These are phyloP conservation scores for Salix dunnii DNA, from an alignment of 345 rosid species.

Conservation along the genomic window DNA sequence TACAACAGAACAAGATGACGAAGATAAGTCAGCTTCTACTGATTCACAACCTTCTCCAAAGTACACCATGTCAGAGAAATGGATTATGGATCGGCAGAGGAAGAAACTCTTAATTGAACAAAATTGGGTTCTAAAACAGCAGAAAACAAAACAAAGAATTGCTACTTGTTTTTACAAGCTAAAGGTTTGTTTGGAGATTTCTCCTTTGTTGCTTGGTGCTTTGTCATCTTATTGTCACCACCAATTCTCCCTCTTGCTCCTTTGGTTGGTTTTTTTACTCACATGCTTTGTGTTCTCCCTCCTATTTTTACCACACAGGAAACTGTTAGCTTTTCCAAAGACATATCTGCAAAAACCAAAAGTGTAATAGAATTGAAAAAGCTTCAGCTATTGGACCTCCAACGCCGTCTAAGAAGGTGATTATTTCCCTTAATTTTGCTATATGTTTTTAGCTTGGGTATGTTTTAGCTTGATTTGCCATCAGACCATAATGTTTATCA, in stretches of 20 bases:
- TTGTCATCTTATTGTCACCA: background rate
- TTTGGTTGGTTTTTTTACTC: background rate
- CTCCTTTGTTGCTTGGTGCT: background rate
- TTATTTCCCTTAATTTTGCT: slow-evolving; percentile 4
- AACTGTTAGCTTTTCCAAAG: slow-evolving; percentile 75
- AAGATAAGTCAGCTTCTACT: slow-evolving; percentile 40
- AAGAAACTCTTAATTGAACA: slow-evolving; percentile 50
- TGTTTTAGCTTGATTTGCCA: background rate
- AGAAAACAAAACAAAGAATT: slow-evolving; percentile 60
- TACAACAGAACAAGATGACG: slow-evolving; percentile 51
- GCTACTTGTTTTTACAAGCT: slow-evolving; percentile 52
- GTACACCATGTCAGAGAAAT: slow-evolving; percentile 77
- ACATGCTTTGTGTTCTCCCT: background rate
- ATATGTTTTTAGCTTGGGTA: background rate
- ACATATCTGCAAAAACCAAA: slow-evolving; percentile 80
- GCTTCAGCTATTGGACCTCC: slow-evolving; percentile 75
- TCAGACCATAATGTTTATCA: background rate
- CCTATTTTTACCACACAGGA: slow-evolving; percentile 38
- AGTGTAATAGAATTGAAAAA: slow-evolving; percentile 89
- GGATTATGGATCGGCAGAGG: slow-evolving; percentile 69
- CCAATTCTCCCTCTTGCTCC: background rate
- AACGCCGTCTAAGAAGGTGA: slow-evolving; percentile 77
- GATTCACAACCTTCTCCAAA: slow-evolving; percentile 50
- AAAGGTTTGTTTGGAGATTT: slow-evolving; percentile 50
- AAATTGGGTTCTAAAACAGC: slow-evolving; percentile 60